Evolutionary conservation across 2,329 filamentous ascomycete genomes (phyloP).

Genomic region (Aspergillus phoenicis): DNA sequence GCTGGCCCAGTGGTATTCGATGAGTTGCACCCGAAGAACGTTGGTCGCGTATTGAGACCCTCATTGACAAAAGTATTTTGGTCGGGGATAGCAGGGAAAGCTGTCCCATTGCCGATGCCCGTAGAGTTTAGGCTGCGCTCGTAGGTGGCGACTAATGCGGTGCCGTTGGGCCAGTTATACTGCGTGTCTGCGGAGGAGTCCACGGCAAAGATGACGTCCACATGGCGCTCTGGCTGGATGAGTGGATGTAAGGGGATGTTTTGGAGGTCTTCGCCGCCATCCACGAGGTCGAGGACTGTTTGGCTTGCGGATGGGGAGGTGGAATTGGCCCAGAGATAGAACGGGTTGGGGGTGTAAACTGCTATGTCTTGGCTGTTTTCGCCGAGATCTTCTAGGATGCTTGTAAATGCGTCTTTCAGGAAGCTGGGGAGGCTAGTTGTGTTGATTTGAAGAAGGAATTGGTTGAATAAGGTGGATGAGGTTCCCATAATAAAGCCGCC

Average conservation of each 20-base stretch:
- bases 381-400: slow-evolving; percentile 59
- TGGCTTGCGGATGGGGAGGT: slow-evolving; percentile 60
- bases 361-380: slow-evolving; percentile 69
- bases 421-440: slow-evolving; percentile 50
- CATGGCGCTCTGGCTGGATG: slow-evolving; percentile 66
- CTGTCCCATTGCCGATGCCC: slow-evolving; percentile 62
- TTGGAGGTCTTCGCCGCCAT: slow-evolving; percentile 73
- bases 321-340: slow-evolving; percentile 63
- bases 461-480: slow-evolving; percentile 80
- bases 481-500: slow-evolving; percentile 82
- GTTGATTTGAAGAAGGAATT: slow-evolving; percentile 68
- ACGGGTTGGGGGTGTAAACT: slow-evolving; percentile 72
- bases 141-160: slow-evolving; percentile 71
- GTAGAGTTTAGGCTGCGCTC: slow-evolving; percentile 58
- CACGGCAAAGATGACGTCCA: slow-evolving; percentile 78
- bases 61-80: slow-evolving; percentile 74
- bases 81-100: slow-evolving; percentile 71
- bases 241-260: slow-evolving; percentile 77
- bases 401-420: slow-evolving; percentile 55
- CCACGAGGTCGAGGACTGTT: slow-evolving; percentile 66
- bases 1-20: slow-evolving; percentile 58
- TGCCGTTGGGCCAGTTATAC: slow-evolving; percentile 73
- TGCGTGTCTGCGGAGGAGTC: slow-evolving; percentile 72
- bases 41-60: slow-evolving; percentile 69
- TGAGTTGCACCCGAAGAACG: slow-evolving; percentile 75